Conservation (phyloP, 2,329 filamentous ascomycete species). For the Trichoderma afroharzianum region DNA sequence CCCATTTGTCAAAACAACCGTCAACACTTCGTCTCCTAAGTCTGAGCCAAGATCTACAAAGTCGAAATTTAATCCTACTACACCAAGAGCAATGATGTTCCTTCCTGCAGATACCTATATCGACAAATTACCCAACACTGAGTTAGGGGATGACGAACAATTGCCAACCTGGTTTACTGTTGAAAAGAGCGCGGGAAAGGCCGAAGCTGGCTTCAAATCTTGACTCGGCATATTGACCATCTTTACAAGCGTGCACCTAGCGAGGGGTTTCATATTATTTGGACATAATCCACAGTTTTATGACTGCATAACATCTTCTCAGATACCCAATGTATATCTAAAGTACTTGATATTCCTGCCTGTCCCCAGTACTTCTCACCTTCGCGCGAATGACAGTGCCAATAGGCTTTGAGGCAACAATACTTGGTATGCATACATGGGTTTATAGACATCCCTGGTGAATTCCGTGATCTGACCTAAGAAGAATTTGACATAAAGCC, state of each 20-base stretch:
- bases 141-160: background rate
- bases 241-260: background rate
- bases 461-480: background rate
- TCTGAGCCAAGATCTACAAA: background rate
- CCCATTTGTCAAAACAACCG: too few relatives aligned
- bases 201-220: background rate
- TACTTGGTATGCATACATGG: background rate
- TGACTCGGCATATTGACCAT: background rate
- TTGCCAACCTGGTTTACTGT: background rate
- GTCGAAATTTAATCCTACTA: slow-evolving; percentile 26
- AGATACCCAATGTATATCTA: background rate
- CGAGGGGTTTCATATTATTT: background rate
- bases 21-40: background rate
- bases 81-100: slow-evolving; percentile 29
- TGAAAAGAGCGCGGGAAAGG: background rate
- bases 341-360: background rate
- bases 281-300: background rate
- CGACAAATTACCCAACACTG: background rate
- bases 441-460: background rate
- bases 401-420: too few relatives aligned
- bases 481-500: background rate
- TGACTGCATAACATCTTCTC: background rate
- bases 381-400: too few relatives aligned
- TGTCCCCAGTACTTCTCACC: background rate
- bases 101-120: background rate